phyloP scores from a whole-genome alignment of 768 basidiomycete species.

The Amanita polypyramis region DNA sequence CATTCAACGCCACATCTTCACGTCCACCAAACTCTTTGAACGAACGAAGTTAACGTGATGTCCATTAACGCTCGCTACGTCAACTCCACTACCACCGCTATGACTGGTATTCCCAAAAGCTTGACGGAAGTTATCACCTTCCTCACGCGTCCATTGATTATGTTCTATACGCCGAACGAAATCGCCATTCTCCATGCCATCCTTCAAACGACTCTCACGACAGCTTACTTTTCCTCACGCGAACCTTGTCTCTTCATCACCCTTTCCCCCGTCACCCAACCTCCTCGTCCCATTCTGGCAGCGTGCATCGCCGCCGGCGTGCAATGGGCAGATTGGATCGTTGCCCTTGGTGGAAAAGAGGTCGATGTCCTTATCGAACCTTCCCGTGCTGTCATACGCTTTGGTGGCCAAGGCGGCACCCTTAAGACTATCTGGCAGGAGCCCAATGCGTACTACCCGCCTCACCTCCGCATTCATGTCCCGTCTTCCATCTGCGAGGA shows the following conservation, averaged over 20 bases:
- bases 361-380: constrained; percentile 25
- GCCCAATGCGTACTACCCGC: constrained; percentile 2
- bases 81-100: too few relatives aligned
- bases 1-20: constrained; percentile 1
- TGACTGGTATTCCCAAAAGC: constrained; percentile 12
- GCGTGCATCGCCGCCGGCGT: constrained; percentile 24
- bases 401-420: constrained; percentile 16
- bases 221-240: constrained; percentile 12
- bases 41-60: constrained; percentile 5
- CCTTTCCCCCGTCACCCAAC: constrained; percentile 18
- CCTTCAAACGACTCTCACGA: constrained; percentile 21
- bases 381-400: constrained; percentile 17
- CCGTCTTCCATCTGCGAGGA: constrained; percentile 10
- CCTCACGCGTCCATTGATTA: constrained; percentile 25
- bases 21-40: neutral
- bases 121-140: constrained; percentile 24
- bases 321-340: constrained; percentile 27
- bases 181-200: constrained; percentile 19
- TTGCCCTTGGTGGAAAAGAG: constrained; percentile 21
- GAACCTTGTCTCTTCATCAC: constrained; percentile 16
- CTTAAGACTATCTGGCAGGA: constrained; percentile 21
- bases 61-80: constrained; percentile 1
- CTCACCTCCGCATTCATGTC: constrained; percentile 11
- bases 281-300: constrained; percentile 25
- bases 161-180: constrained; percentile 15